These are phyloP conservation scores for Toxoplasma gondii DNA, from an alignment of 169 alveolate genomes.

Conservation along the genomic window DNA sequence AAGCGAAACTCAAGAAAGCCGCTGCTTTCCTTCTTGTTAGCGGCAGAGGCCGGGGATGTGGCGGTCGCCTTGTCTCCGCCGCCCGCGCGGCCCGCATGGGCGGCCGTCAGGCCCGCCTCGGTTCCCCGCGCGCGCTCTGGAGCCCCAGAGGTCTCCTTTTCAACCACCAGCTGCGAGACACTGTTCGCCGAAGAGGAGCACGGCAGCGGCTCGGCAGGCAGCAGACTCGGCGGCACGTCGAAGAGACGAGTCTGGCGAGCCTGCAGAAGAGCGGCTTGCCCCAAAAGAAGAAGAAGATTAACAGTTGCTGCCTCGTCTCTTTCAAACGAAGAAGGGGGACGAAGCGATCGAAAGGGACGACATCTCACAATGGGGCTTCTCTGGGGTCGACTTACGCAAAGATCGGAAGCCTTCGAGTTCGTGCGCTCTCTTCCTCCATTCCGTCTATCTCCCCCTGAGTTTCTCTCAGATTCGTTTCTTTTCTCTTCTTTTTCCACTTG, in stretches of 20 bases:
- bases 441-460: too few species aligned
- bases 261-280: background rate
- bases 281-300: background rate
- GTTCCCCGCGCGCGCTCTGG: background rate
- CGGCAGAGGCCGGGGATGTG: background rate
- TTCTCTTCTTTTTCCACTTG: too few species aligned
- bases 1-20: background rate
- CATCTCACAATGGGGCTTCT: background rate
- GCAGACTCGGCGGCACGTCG: background rate
- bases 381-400: too few species aligned
- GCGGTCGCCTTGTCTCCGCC: background rate
- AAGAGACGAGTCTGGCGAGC: slow-evolving; percentile 9
- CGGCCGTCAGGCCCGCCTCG: background rate
- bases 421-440: too few species aligned
- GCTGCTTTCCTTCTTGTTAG: background rate
- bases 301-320: background rate
- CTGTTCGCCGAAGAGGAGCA: background rate
- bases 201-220: slow-evolving; percentile 19
- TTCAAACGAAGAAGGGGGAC: background rate
- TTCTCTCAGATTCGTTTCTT: too few species aligned
- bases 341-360: background rate
- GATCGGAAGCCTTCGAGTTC: too few species aligned
- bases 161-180: background rate
- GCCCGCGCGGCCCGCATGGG: background rate
- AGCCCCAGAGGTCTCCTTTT: background rate